These are phyloP conservation scores for Pyrus pyrifolia DNA, from an alignment of 306 rosid genomes.

Conservation along the genomic window DNA sequence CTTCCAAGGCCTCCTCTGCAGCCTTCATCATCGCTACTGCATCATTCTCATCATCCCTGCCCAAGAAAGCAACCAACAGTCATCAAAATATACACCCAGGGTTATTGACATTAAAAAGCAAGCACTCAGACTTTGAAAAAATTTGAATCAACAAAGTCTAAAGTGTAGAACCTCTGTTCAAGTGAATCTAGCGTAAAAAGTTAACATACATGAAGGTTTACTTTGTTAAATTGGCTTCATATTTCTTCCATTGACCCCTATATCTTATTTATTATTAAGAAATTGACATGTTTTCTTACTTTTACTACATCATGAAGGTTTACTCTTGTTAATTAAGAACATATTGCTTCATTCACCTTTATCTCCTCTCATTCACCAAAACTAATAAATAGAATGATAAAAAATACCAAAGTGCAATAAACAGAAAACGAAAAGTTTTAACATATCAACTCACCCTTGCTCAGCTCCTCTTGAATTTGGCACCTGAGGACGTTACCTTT, in stretches of 20 bases:
- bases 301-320: background rate
- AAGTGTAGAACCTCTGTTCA: background rate
- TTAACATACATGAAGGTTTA: background rate
- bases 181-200: background rate
- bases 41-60: constrained; percentile 77
- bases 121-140: background rate
- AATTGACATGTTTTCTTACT: background rate
- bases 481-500: constrained; percentile 39
- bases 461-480: constrained; percentile 42
- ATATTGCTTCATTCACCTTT: background rate
- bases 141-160: background rate
- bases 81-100: constrained; percentile 28
- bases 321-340: background rate
- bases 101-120: constrained; percentile 1
- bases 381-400: background rate
- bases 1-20: constrained; percentile 79
- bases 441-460: constrained; percentile 44
- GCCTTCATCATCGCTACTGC: constrained; percentile 73
- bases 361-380: background rate
- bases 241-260: background rate
- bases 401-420: background rate
- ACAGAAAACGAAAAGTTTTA: background rate
- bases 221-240: background rate
- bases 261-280: background rate
- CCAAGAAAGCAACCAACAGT: constrained; percentile 22